Evolutionary conservation across 75 land plant genomes (phyloP), one percentile per base, ranked within the genome.

Genomic region (Picea glauca): DNA sequence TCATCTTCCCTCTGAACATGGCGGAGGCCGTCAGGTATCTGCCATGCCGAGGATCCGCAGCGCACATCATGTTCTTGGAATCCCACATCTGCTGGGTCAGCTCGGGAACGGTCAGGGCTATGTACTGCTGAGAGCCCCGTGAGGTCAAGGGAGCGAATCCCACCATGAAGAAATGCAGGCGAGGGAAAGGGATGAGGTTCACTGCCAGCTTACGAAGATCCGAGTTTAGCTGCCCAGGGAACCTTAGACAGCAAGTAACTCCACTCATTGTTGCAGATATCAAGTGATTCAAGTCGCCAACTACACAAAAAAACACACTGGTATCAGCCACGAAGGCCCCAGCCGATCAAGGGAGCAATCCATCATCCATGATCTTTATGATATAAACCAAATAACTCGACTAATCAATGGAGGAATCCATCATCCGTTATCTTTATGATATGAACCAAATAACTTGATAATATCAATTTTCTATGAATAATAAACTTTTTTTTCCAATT

Each of bases 231-330:
- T 85, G 87, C 0, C 87, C 87, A 21, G 87, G 87, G 60, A 85
- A 86, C 5, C 88, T 82, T 56, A 86, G 82, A 79, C 88, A 86
- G 68, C 88, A 86, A 0, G 88, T 86, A 20, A 86, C 82, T 12
- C 88, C 88, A 46, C 88, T 86, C 88, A 86, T 86, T 26, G 88
- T 86, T 5, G 88, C 82, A n/a, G 88, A 86, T n/a, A 86, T 86
- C 73, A 86, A 46, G 68, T 86, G 88, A 68, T 86, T 86, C 83
- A 86, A 54, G n/a, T 86, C 88, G 3, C 88, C 88, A 70, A 86
- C 88, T 86, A 13, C 15, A 58, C 18, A 11, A 54, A 23, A n/a
- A 64, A 50, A 20, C 3, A 50, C 76, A 74, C 23, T 12, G 5
- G 12, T 66, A 21, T 23, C 18, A 74, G 1, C 17, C 17, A 43